These are phyloP conservation scores for Blepharisma stoltei DNA, from an alignment of 73 alveolate genomes.

Conservation along the genomic window DNA sequence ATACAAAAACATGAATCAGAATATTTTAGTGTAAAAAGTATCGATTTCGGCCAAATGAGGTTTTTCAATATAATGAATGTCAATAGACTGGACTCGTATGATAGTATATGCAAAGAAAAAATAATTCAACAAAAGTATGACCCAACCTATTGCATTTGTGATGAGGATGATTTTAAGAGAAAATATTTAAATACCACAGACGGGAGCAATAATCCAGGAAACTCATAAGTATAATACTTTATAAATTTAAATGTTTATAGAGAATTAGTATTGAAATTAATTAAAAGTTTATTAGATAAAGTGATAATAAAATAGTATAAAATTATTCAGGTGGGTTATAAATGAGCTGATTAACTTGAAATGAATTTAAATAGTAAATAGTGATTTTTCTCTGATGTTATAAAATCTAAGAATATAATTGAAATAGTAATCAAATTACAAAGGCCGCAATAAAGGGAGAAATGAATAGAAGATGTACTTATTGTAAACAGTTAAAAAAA, in stretches of 20 bases:
- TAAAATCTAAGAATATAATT: too few relatives aligned
- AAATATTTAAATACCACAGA: too few relatives aligned
- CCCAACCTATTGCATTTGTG: constrained; percentile 27
- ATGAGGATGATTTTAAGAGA: background rate
- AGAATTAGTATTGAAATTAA: background rate
- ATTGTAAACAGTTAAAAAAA: too few relatives aligned
- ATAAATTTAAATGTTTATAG: background rate
- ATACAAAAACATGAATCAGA: background rate
- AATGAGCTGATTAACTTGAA: too few relatives aligned
- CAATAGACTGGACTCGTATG: constrained; percentile 29
- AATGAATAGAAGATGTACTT: too few relatives aligned
- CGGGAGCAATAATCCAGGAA: too few relatives aligned
- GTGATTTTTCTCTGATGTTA: too few relatives aligned
- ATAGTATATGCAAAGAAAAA: constrained; percentile 15
- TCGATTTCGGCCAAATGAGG: background rate
- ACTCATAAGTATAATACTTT: background rate
- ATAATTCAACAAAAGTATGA: background rate
- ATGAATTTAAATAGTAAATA: too few relatives aligned
- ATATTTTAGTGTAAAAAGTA: background rate
- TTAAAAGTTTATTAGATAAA: background rate
- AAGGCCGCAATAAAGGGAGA: too few relatives aligned
- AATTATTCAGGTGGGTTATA: too few relatives aligned
- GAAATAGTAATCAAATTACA: too few relatives aligned
- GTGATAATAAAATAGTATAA: too few relatives aligned
- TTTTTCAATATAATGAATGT: background rate